A percentile compares a stretch with the other conserved stretches of the same genome.
Evolutionary conservation across 306 rosid genomes (phyloP).

Genomic region (Cucumis hystrix): DNA sequence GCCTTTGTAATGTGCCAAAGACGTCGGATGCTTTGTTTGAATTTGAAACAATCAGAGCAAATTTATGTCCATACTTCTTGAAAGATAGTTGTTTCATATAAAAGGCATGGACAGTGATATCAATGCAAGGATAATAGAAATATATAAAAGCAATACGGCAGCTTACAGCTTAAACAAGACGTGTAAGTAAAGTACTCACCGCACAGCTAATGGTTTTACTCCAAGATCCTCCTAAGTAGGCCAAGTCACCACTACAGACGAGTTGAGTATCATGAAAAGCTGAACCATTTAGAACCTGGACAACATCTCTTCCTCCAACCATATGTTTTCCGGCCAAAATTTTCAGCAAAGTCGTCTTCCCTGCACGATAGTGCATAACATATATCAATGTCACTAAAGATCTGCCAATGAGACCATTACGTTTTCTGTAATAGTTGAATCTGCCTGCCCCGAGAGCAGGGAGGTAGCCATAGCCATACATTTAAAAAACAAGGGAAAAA

Average conservation of each 20-base stretch:
- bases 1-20: background rate
- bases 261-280: constrained; percentile 86
- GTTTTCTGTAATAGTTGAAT: background rate
- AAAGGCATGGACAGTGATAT: background rate
- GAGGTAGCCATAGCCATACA: background rate
- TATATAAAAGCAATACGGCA: background rate
- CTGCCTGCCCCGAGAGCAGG: background rate
- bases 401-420: background rate
- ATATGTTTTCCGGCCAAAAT: constrained; percentile 79
- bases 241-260: constrained; percentile 80
- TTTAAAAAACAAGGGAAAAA: background rate
- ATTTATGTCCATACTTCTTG: background rate
- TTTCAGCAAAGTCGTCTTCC: constrained; percentile 82
- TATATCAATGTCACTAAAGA: background rate
- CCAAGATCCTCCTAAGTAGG: constrained; percentile 97
- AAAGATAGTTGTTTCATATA: background rate
- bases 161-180: background rate
- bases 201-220: constrained; percentile 73
- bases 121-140: background rate
- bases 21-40: background rate
- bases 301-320: constrained; percentile 97
- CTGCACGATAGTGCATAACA: constrained; percentile 23
- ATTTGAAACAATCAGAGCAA: background rate
- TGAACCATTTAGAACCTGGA: constrained; percentile 61
- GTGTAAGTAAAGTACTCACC: constrained; percentile 29